Conservation (phyloP, 495 filamentous ascomycete species). For the Filosporella fistucella region DNA sequence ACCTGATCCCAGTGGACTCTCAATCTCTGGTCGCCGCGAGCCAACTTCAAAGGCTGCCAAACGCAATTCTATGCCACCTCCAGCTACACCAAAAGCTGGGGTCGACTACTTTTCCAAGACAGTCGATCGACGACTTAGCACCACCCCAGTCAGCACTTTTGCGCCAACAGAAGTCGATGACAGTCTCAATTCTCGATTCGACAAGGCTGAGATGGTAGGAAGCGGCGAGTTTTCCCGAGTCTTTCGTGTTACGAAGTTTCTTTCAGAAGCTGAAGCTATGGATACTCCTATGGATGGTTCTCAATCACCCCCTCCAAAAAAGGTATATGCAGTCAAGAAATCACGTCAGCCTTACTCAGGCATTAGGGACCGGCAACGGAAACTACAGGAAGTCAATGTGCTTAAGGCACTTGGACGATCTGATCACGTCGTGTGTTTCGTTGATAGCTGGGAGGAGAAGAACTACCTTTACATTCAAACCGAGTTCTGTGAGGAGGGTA, state of each 20-base stretch:
- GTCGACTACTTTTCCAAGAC: conserved; percentile 49
- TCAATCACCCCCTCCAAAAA: conserved; percentile 33
- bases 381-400: conserved; percentile 74
- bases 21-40: conserved; percentile 49
- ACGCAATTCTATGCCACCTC: conserved; percentile 46
- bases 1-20: conserved; percentile 77
- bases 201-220: conserved; percentile 69
- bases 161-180: conserved; percentile 65
- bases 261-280: no score
- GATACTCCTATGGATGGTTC: conserved; percentile 7
- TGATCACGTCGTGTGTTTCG: conserved; percentile 77
- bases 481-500: conserved; percentile 91
- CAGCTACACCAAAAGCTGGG: conserved; percentile 75
- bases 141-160: conserved; percentile 49
- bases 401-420: conserved; percentile 65
- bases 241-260: conserved; percentile 65
- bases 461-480: conserved; percentile 90
- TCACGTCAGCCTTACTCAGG: conserved; percentile 73
- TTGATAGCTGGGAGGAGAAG: conserved; percentile 81
- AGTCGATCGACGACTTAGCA: conserved; percentile 36
- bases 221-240: conserved; percentile 91
- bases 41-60: conserved; percentile 33
- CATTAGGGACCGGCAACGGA: conserved; percentile 66
- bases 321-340: conserved; percentile 92
- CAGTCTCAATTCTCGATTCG: conserved; percentile 65